These are phyloP conservation scores for Barnettozyma populi DNA, from an alignment of 805 yeast genomes.

Conservation along the genomic window DNA sequence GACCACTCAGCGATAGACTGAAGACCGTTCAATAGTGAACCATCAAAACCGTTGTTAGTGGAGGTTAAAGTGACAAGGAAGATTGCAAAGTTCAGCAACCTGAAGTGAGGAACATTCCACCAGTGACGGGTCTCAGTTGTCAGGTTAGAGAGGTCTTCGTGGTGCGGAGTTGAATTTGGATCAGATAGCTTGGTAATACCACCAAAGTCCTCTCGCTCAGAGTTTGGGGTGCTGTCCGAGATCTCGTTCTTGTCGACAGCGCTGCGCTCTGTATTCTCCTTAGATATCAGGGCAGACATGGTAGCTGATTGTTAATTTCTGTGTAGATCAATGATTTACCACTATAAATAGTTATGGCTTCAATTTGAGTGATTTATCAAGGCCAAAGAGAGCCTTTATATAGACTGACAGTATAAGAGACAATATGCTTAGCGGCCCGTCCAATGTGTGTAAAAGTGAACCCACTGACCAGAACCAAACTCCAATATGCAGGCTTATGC, in stretches of 20 bases:
- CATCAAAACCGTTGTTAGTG: constrained; percentile 43
- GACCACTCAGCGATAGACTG: constrained; percentile 39
- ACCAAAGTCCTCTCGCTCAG: not conserved
- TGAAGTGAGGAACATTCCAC: constrained; percentile 33
- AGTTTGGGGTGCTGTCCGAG: not conserved
- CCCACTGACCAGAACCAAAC: not conserved
- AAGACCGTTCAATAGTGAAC: constrained; percentile 44
- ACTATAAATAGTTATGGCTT: too few relatives aligned
- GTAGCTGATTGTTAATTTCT: not conserved
- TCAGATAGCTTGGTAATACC: not conserved
- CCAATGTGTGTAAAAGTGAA: not conserved
- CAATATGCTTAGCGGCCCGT: too few relatives aligned
- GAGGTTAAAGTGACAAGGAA: constrained; percentile 40
- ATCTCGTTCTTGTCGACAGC: not conserved
- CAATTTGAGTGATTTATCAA: too few relatives aligned
- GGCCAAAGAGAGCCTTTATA: not conserved
- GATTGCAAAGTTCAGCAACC: constrained; percentile 31
- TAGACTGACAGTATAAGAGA: not conserved
- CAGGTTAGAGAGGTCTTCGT: not conserved
- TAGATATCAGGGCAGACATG: not conserved
- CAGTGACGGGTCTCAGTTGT: constrained; percentile 20
- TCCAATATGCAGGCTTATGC: not conserved
- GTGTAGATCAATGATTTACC: not conserved
- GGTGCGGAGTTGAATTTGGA: not conserved
- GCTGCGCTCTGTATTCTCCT: not conserved